Evolutionary conservation across 1,139 yeast genomes (phyloP).

Genomic region (Ogataea hybrid): DNA sequence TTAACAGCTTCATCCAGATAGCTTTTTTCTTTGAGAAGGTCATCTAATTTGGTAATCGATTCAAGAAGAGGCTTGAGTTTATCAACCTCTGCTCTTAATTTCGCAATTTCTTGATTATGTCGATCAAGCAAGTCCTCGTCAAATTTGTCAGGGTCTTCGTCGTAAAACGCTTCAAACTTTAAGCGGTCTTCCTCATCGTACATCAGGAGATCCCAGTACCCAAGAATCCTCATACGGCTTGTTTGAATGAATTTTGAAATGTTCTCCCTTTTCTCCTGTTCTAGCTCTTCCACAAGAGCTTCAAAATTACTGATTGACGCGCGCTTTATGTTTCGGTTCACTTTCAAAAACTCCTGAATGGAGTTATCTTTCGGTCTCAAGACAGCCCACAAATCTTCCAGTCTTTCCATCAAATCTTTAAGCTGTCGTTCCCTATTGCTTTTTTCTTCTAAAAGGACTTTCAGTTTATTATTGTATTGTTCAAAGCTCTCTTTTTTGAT

Average conservation of each 20-base stretch:
- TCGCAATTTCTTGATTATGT: constrained; percentile 62
- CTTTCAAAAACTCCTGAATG: constrained; percentile 24
- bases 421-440: constrained; percentile 20
- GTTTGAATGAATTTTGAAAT: constrained; percentile 68
- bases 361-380: constrained; percentile 27
- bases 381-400: constrained; percentile 29
- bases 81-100: constrained; percentile 49
- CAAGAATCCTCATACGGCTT: constrained; percentile 55
- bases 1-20: constrained; percentile 67
- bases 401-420: constrained; percentile 14
- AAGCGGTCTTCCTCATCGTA: constrained; percentile 47
- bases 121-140: constrained; percentile 53
- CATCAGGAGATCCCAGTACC: constrained; percentile 61
- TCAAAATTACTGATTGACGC: constrained; percentile 37
- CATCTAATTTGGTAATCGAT: constrained; percentile 52
- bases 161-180: constrained; percentile 37
- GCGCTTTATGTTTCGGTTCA: constrained; percentile 25
- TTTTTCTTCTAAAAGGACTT: constrained; percentile 16
- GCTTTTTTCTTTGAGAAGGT: constrained; percentile 57
- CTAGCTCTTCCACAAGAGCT: constrained; percentile 55
- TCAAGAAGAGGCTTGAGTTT: constrained; percentile 54
- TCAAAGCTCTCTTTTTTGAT: constrained; percentile 14
- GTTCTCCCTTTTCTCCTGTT: constrained; percentile 56
- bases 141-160: constrained; percentile 39
- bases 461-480: constrained; percentile 13